These are phyloP conservation scores for Inga oerstediana DNA, from an alignment of 306 rosid species.

Conservation along the genomic window DNA sequence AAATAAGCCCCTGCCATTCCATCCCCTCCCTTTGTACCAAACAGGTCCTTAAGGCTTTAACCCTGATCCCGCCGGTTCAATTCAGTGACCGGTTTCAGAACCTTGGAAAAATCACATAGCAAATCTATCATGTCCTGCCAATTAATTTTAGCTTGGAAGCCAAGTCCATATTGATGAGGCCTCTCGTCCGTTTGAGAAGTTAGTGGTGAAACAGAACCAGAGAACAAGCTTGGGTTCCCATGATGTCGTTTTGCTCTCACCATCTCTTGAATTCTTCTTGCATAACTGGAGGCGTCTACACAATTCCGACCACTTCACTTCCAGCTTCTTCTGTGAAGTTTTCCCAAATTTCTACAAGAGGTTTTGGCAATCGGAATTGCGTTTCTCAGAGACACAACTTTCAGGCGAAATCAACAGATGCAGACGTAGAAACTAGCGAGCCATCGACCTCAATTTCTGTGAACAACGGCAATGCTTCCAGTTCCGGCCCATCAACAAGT, in stretches of 20 bases:
- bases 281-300: neutral
- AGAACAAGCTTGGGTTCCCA: neutral
- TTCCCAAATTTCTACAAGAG: neutral
- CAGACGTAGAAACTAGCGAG: slow-evolving; percentile 37
- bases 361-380: slow-evolving; percentile 31
- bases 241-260: slow-evolving; percentile 16
- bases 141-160: too few species aligned
- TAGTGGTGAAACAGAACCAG: neutral
- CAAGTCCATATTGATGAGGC: too few species aligned
- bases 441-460: neutral
- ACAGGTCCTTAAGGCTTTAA: too few species aligned
- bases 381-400: slow-evolving; percentile 35
- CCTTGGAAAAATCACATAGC: too few species aligned
- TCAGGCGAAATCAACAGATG: slow-evolving; percentile 44
- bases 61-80: too few species aligned
- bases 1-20: too few species aligned
- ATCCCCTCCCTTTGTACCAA: too few species aligned
- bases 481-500: slow-evolving; percentile 40
- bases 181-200: neutral
- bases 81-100: too few species aligned
- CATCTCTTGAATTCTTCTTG: slow-evolving; percentile 12
- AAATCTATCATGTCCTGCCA: too few species aligned
- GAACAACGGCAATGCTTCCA: neutral
- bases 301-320: slow-evolving; percentile 26
- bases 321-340: slow-evolving; percentile 26